Evolutionary conservation across 2,329 filamentous ascomycete genomes (phyloP), one percentile per base, ranked within the genome.

Genomic region (Aspergillus sp.): DNA sequence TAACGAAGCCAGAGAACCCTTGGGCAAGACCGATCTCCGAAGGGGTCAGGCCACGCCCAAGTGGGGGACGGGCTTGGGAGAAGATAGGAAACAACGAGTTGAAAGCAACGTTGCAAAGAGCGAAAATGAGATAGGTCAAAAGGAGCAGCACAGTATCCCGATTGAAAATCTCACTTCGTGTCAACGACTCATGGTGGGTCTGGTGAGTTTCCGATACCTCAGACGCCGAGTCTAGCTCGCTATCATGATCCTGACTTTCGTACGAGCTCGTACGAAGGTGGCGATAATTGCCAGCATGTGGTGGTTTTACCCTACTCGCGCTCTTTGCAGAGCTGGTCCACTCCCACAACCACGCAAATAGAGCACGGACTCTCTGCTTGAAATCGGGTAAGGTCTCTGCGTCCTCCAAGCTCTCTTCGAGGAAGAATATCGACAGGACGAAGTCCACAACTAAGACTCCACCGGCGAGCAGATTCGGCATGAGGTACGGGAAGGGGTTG

Each of bases 1-100:
- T 97, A 13, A 91, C 87, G 2, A 89, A 75, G 0, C 94, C 93
- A 0, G 94, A 91, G 63, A 96, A 89, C 0, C 91, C 94, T 55
- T 97, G 81, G 0, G 90, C 91, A 17, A 97, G 78, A 0, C 95
- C 95, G 48, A 98, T 97, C 61, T 91, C 91, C 59, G 87, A 84
- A 0, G 94, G 91, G 0, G 84, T 84, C 3, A 98, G 81, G 0
- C 84, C 82, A 43, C 95, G 89, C 17, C 95, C 95, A 0, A 88
- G 89, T 0, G 95, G 95, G 0, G 87, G 82, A 0, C 84, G 76
- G 0, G 90, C 87, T 57, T 93, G 88, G 0, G 89, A 91, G 69
- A 98, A 99, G 57, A 98, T 94, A 0, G 95, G 95, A 70, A 96
- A 99, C 0, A 99, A 81, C 17, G 91, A 94, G 77, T 97, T 97